Percentiles rank a stretch among this genome's conserved stretches.
Evolutionary conservation across 2,329 filamentous ascomycete genomes (phyloP).

Genomic region (Aspergillus vadensis): DNA sequence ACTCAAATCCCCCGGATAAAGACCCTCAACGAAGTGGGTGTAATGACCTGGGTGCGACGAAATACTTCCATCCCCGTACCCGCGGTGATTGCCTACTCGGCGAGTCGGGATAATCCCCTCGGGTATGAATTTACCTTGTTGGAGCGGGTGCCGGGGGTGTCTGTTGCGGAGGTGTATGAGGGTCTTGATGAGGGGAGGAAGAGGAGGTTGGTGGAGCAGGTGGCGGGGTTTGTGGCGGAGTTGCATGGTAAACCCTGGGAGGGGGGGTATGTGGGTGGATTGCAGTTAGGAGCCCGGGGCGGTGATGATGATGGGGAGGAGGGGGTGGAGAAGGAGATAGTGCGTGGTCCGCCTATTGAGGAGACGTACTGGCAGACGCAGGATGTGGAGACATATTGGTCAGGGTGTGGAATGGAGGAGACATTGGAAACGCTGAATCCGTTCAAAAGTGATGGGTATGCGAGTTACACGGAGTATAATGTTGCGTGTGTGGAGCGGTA

Average conservation of each 20-base stretch:
- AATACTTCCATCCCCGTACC: conserved; percentile 41
- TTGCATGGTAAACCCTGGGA: not conserved
- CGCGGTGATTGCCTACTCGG: conserved; percentile 31
- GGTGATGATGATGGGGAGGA: too few species aligned
- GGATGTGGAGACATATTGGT: conserved; percentile 33
- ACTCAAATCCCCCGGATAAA: conserved; percentile 40
- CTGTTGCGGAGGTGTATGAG: not conserved
- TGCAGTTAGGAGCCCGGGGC: not conserved
- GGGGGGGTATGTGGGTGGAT: not conserved
- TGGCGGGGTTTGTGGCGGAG: not conserved
- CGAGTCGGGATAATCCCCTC: conserved; percentile 29
- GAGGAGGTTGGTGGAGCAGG: not conserved
- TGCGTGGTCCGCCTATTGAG: conserved; percentile 34
- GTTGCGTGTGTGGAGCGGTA: conserved; percentile 24
- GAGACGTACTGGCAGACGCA: conserved; percentile 42
- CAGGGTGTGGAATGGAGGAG: not conserved
- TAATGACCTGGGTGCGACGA: conserved; percentile 38
- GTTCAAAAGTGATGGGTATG: not conserved
- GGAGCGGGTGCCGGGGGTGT: conserved; percentile 16
- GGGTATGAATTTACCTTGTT: conserved; percentile 40
- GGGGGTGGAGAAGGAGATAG: not conserved
- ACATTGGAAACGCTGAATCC: not conserved
- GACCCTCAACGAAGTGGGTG: conserved; percentile 41
- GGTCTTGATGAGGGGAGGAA: not conserved
- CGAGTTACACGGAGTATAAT: not conserved